Conservation (phyloP, 257 asterid genomes). For the Galeopsis tetrahit region DNA sequence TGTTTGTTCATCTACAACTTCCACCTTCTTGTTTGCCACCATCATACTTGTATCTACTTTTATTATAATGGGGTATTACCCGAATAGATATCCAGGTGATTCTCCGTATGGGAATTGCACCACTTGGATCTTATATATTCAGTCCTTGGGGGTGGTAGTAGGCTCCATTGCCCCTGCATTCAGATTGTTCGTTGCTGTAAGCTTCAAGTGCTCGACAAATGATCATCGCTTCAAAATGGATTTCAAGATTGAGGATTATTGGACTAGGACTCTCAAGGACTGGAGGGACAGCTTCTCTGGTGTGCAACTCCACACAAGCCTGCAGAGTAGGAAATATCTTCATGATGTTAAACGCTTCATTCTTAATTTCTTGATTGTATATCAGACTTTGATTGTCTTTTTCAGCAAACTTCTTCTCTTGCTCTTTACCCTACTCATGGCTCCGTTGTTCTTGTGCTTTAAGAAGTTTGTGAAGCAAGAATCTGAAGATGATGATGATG, state of each 20-base stretch:
- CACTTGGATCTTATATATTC: neutral
- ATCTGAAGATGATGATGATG: neutral
- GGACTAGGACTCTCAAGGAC: conserved; percentile 19
- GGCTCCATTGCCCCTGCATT: conserved; percentile 1
- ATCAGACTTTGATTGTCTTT: neutral
- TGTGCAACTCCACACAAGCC: neutral
- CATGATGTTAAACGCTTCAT: neutral
- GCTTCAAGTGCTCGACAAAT: conserved; percentile 1
- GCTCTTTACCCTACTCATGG: neutral
- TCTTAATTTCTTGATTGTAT: neutral
- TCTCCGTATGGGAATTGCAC: neutral
- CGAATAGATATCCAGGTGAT: neutral
- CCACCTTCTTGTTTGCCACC: neutral
- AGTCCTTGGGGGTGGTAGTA: neutral
- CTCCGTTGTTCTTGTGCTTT: neutral
- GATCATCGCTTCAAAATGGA: neutral
- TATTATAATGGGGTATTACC: neutral
- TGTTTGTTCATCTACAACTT: conserved; percentile 8
- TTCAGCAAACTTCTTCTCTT: neutral
- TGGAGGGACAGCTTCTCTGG: conserved; percentile 36
- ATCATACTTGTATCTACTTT: neutral
- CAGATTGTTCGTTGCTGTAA: conserved; percentile 14
- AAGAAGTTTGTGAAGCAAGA: neutral
- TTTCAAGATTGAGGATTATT: neutral
- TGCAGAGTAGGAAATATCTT: neutral